Conservation (phyloP, 345 rosid species). For the Anastatica hierochuntica region DNA sequence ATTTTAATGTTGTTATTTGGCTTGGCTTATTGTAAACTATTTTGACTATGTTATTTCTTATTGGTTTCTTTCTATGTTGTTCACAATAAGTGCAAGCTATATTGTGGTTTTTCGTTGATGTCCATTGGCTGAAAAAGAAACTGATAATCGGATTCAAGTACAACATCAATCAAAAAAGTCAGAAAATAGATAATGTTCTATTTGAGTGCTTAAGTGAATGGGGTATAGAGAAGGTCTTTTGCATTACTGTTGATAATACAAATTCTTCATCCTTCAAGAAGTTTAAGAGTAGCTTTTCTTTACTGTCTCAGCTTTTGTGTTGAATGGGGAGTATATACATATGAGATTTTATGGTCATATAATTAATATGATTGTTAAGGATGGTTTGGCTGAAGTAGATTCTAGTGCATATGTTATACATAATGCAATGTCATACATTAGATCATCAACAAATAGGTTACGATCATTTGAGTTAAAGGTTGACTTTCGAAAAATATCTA, state of each 20-base stretch:
- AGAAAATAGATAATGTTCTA: background rate
- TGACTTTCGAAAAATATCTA: background rate
- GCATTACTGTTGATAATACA: background rate
- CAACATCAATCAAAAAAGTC: background rate
- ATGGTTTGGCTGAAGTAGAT: background rate
- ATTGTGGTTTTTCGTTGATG: background rate
- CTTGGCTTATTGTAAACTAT: no score
- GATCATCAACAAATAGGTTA: background rate
- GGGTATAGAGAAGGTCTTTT: background rate
- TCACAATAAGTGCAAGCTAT: background rate
- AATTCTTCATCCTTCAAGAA: background rate
- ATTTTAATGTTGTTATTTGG: no score
- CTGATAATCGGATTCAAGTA: background rate
- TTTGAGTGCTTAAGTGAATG: background rate
- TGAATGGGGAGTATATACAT: no score
- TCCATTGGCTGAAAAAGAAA: background rate
- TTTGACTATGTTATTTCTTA: no score
- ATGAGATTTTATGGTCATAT: background rate
- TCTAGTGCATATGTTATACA: background rate
- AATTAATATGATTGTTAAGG: background rate
- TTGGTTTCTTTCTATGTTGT: no score
- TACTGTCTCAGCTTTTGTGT: background rate
- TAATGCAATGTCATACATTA: background rate
- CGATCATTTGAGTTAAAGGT: background rate
- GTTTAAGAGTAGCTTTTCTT: no score